Evolutionary conservation across 2,329 filamentous ascomycete species (phyloP).

Genomic region (Zelopaecilomyces penicillatus): DNA sequence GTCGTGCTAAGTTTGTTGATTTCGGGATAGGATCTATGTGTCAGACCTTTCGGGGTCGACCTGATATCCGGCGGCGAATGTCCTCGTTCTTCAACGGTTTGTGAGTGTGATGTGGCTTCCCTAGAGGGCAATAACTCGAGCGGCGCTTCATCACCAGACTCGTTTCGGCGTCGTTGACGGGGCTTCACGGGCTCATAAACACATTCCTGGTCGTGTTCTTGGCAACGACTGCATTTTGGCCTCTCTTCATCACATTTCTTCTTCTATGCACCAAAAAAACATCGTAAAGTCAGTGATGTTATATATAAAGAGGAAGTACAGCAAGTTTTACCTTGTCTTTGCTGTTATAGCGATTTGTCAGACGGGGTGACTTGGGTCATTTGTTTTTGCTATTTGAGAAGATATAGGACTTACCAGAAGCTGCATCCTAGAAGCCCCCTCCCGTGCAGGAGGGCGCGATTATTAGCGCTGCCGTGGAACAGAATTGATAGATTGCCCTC

Average conservation of each 20-base stretch:
- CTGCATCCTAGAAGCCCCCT: conserved; percentile 33
- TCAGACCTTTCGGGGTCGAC: too few relatives aligned
- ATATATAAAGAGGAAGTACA: neutral
- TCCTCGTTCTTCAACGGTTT: neutral
- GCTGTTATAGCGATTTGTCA: conserved; percentile 22
- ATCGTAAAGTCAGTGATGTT: conserved; percentile 9
- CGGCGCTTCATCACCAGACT: conserved; percentile 9
- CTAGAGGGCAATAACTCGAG: neutral
- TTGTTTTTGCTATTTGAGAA: neutral
- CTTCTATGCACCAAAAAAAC: conserved; percentile 30
- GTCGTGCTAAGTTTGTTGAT: too few relatives aligned
- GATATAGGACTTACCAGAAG: conserved; percentile 36
- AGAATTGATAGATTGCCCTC: neutral
- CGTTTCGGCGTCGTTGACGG: conserved; percentile 29
- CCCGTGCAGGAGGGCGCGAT: too few relatives aligned
- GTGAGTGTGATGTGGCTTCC: too few relatives aligned
- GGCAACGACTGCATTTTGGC: conserved; percentile 42
- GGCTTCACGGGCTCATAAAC: conserved; percentile 40
- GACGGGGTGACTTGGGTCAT: neutral
- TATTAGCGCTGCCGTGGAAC: conserved; percentile 5
- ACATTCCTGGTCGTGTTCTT: conserved; percentile 40
- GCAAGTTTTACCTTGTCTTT: conserved; percentile 42
- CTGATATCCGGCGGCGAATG: too few relatives aligned
- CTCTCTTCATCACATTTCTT: conserved; percentile 50
- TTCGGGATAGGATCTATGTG: too few relatives aligned